Conservation (phyloP, 805 yeast genomes). For the Wickerhamomyces chambardii region DNA sequence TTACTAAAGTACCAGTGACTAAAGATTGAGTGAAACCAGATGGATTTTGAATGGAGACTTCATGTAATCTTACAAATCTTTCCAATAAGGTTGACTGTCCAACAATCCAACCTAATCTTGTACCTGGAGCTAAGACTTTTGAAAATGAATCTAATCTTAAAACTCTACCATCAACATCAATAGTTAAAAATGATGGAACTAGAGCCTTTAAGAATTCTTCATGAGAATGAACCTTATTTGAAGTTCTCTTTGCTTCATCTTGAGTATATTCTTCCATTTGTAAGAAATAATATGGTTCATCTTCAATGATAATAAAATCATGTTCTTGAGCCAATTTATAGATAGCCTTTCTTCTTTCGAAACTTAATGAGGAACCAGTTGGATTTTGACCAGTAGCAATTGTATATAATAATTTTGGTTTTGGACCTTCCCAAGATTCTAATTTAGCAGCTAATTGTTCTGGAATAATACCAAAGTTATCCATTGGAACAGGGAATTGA, state of each 20-base stretch:
- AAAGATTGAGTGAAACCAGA: slow-evolving; percentile 74
- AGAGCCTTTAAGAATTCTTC: slow-evolving; percentile 58
- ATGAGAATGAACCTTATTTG: slow-evolving; percentile 15
- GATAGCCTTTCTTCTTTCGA: slow-evolving; percentile 68
- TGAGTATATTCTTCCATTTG: slow-evolving; percentile 77
- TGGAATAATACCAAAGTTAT: slow-evolving; percentile 71
- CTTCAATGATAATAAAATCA: slow-evolving; percentile 84
- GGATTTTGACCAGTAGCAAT: slow-evolving; percentile 34
- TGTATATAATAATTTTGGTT: slow-evolving; percentile 72
- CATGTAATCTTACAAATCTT: slow-evolving; percentile 63
- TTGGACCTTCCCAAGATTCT: slow-evolving; percentile 62
- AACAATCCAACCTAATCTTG: slow-evolving; percentile 84
- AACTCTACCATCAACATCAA: slow-evolving; percentile 86
- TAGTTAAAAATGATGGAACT: slow-evolving; percentile 65
- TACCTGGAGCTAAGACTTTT: slow-evolving; percentile 87
- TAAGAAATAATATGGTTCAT: slow-evolving; percentile 95
- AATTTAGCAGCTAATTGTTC: slow-evolving; percentile 53
- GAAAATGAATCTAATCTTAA: slow-evolving; percentile 85
- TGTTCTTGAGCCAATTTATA: slow-evolving; percentile 76
- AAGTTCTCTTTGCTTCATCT: slow-evolving; percentile 19
- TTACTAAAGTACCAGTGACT: slow-evolving; percentile 58
- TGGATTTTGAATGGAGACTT: slow-evolving; percentile 73
- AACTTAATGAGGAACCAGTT: slow-evolving; percentile 78
- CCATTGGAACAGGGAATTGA: slow-evolving; percentile 70
- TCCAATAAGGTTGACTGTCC: slow-evolving; percentile 60